Conservation (phyloP, 495 filamentous ascomycete species). For the Poronia punctata region DNA sequence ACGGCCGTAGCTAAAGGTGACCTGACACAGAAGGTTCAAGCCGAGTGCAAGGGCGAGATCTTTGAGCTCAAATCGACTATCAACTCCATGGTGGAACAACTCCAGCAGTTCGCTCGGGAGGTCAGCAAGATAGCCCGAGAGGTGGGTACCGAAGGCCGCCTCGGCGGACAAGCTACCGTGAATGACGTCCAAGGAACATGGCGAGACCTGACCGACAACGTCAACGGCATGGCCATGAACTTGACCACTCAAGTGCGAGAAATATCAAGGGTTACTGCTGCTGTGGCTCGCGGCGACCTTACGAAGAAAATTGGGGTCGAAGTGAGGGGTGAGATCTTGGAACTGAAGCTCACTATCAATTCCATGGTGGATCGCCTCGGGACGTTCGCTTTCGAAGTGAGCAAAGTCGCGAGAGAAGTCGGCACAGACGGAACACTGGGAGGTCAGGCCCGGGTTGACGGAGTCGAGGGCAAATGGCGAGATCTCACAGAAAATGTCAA, state of each 20-base stretch:
- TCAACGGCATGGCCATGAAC: slow-evolving; percentile 99
- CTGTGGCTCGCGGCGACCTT: slow-evolving; percentile 89
- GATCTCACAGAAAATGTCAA: slow-evolving; percentile 95
- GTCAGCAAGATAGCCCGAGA: slow-evolving; percentile 97
- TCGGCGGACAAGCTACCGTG: slow-evolving; percentile 93
- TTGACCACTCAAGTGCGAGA: slow-evolving; percentile 96
- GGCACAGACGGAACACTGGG: slow-evolving; percentile 95
- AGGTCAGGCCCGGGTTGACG: slow-evolving; percentile 92
- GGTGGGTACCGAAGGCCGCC: slow-evolving; percentile 91
- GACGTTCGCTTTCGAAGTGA: slow-evolving; percentile 96
- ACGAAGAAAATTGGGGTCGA: slow-evolving; percentile 95
- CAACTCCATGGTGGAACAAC: slow-evolving; percentile 98
- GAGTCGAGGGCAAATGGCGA: slow-evolving; percentile 99
- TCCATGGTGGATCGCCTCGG: slow-evolving; percentile 97
- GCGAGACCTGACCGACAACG: slow-evolving; percentile 94
- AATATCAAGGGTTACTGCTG: slow-evolving; percentile 96
- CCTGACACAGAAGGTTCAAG: slow-evolving; percentile 93
- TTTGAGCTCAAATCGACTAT: slow-evolving; percentile 93
- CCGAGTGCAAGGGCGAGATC: slow-evolving; percentile 95
- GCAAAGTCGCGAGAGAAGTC: slow-evolving; percentile 96
- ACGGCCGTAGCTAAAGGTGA: slow-evolving; percentile 95
- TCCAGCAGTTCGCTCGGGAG: slow-evolving; percentile 94
- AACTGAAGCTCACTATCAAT: slow-evolving; percentile 96
- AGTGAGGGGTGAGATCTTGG: slow-evolving; percentile 90
- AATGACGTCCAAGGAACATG: slow-evolving; percentile 97